These are phyloP conservation scores for Colletotrichum camelliae DNA, from an alignment of 2,329 filamentous ascomycete genomes.

Conservation along the genomic window DNA sequence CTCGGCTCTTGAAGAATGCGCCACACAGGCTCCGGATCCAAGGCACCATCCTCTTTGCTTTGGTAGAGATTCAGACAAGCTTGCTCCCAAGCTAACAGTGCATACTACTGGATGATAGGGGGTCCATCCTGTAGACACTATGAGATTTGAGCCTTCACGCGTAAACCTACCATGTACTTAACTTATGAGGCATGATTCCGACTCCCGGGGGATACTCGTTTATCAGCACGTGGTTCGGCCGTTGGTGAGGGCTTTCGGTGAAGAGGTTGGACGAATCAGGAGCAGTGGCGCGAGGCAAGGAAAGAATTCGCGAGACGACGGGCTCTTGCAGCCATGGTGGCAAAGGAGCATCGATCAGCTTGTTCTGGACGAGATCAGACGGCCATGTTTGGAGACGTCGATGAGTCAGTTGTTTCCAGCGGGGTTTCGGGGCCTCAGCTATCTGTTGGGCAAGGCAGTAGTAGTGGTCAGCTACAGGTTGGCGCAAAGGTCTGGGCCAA, in stretches of 20 bases:
- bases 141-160: conserved; percentile 26
- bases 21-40: conserved; percentile 56
- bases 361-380: conserved; percentile 79
- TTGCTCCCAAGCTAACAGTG: conserved; percentile 83
- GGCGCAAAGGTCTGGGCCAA: not conserved
- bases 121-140: conserved; percentile 67
- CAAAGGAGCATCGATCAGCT: conserved; percentile 75
- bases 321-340: conserved; percentile 78
- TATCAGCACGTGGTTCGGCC: conserved; percentile 89
- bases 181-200: conserved; percentile 96
- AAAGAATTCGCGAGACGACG: conserved; percentile 65
- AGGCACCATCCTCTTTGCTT: conserved; percentile 64
- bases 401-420: conserved; percentile 88
- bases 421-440: conserved; percentile 69
- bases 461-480: conserved; percentile 11
- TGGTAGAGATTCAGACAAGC: conserved; percentile 76
- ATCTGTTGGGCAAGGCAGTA: conserved; percentile 58
- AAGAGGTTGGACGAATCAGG: conserved; percentile 51
- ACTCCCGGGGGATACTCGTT: conserved; percentile 90
- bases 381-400: conserved; percentile 92
- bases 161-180: conserved; percentile 34
- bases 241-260: conserved; percentile 70
- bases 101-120: conserved; percentile 87
- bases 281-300: conserved; percentile 41
- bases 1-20: conserved; percentile 82